Conservation (phyloP, 192 early-diverging fungal genomes). For the Coemansia sp. region DNA sequence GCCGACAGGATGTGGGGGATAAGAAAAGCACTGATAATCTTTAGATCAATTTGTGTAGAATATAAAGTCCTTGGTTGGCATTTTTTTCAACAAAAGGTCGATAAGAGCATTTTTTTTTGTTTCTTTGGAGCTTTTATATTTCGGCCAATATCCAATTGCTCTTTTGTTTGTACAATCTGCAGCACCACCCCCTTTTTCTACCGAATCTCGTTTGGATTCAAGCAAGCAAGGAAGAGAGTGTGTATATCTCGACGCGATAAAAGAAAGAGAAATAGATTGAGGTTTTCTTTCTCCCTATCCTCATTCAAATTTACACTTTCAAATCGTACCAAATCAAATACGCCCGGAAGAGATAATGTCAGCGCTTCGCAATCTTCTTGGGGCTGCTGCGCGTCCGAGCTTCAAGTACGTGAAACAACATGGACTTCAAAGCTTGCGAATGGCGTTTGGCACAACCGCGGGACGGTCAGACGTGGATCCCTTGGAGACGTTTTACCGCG, state of each 20-base stretch:
- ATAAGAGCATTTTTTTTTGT: background rate
- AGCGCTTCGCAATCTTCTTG: conserved; percentile 42
- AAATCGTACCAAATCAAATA: background rate
- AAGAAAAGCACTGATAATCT: no score
- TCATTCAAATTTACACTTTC: background rate
- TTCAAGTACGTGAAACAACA: conserved; percentile 7
- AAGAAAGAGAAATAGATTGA: background rate
- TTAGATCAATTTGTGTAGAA: no score
- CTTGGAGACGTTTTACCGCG: conserved; percentile 31
- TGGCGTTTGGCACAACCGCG: conserved; percentile 8
- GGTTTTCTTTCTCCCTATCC: no score
- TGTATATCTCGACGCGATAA: background rate
- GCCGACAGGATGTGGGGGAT: conserved; percentile 2
- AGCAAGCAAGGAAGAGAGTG: background rate
- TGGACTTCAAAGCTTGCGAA: background rate
- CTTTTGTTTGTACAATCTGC: background rate
- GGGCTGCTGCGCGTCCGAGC: conserved; percentile 20
- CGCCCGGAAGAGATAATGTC: background rate
- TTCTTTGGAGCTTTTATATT: background rate
- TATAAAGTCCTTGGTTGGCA: no score
- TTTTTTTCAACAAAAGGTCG: no score
- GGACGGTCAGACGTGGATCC: conserved; percentile 15
- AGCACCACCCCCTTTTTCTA: background rate
- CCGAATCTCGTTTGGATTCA: background rate
- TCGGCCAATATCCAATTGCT: background rate